A percentile compares a stretch with the other conserved stretches of the same genome.
Conservation (phyloP, 176 grass and related monocot species). For the Ensete glaucum region DNA sequence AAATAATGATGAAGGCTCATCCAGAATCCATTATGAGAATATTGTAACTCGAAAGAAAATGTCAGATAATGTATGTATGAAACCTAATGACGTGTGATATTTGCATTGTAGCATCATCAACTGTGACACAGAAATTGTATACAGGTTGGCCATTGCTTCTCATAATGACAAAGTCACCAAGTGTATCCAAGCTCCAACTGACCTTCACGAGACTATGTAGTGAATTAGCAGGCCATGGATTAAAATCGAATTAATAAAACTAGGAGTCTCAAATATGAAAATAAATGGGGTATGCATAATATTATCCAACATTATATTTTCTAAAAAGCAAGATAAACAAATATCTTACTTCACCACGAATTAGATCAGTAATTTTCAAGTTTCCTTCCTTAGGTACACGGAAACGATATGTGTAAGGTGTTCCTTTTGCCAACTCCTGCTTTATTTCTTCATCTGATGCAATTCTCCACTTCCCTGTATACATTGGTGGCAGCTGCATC, state of each 20-base stretch:
- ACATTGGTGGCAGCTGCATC: conserved; percentile 78
- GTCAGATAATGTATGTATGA: neutral
- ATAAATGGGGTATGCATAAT: too few species aligned
- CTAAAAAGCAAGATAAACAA: neutral
- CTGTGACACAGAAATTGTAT: conserved; percentile 99
- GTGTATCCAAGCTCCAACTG: conserved; percentile 82
- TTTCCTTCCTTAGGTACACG: conserved; percentile 72
- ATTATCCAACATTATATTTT: too few species aligned
- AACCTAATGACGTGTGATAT: conserved; percentile 97
- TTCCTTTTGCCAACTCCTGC: conserved; percentile 67
- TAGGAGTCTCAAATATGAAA: too few species aligned
- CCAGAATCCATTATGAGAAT: neutral
- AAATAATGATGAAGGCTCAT: neutral
- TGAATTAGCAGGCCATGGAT: conserved; percentile 28
- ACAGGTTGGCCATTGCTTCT: conserved; percentile 98
- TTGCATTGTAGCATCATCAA: conserved; percentile 87
- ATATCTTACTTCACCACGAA: conserved; percentile 74
- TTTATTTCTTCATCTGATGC: conserved; percentile 69
- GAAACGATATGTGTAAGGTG: conserved; percentile 84
- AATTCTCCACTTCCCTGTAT: conserved; percentile 82
- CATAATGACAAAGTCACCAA: conserved; percentile 98
- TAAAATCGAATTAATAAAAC: neutral
- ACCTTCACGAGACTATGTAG: conserved; percentile 91
- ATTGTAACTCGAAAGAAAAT: neutral
- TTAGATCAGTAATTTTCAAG: conserved; percentile 85